Evolutionary conservation across 2,329 filamentous ascomycete species (phyloP), one percentile per base, ranked within the genome.

Genomic region (Pezicula carpinea): DNA sequence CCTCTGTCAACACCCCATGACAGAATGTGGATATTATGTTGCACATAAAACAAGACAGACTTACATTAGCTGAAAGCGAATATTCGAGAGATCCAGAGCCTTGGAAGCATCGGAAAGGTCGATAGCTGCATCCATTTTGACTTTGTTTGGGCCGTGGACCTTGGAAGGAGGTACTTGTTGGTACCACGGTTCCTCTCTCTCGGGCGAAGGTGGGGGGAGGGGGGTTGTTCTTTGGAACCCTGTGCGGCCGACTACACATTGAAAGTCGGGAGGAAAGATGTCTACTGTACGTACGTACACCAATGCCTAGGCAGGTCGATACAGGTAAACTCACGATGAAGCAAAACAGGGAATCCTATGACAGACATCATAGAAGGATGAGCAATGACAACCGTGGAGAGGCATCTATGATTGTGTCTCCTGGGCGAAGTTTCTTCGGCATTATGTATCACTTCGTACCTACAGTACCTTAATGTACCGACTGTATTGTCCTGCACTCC

Each of bases 61-160:
- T 69, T 70, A 95, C 91, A 96, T 95, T 53, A 96, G 73, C 68
- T 96, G 89, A 69, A 89, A 95, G 53, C 93, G 88, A 66, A 97
- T 99, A 64, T 93, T 89, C 53, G 82, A 78, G 41, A 99, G 79
- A 65, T 97, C 91, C 60, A 99, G 74, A 14, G 92, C 91, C 72
- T 89, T 87, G 56, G 82, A 81, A 63, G 84, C 80, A 69, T 97
- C 87, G 33, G 83, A 88, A 51, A 96, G 81, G 66, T 96, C 90
- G 62, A 97, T 89, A 40, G 89, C 82, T 15, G 87, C 77, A 66
- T 99, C 93, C 93, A 99, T 99, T 53, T 69, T 53, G 39, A 38
- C 21, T 38, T 26, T 42, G 18, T 8, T 43, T 45, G 44, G 35
- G 42, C 40, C 48, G 39, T 19, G 19, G 19, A 32, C 14, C 18